Evolutionary conservation across 257 asterid species (phyloP), one percentile per base, ranked within the genome.

Genomic region (Ilex asprella): DNA sequence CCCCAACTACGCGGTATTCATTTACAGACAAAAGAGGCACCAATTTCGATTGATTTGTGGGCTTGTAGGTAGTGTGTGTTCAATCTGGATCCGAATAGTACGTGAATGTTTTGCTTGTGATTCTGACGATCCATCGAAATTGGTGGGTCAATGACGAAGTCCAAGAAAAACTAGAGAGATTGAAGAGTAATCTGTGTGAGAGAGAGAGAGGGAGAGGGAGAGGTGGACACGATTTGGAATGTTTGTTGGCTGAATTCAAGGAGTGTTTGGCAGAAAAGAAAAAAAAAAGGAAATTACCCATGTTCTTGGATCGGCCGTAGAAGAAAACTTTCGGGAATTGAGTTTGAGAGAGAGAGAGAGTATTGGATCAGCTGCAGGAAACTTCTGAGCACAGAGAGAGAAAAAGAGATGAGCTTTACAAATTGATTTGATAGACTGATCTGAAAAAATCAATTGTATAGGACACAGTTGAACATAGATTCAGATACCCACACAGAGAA

Each of bases 111-210:
- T 54, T 67, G 52, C 78, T 50, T 5, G 61, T 68, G 60, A 71
- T 50, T 74, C 68, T 21, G 57, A 72, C 44, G 63, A 76, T 53
- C 65, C 71, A 74, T 69, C 77, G 69, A 70, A 77, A 73, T 61
- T 58, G 71, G 73, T 70, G 86, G 82, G 77, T 77, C 81, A 56
- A 61, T 74, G 61, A 65, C 70, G 39, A 59, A 30, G 8, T 30
- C 32, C 32, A 39, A 56, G 10, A 47, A 63, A 61, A 61, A 68
- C 35, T 51, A 55, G 51, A 41, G 31, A 27, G 52, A 31, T 11
- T 31, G 21, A 51, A 41, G 10, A 61, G 39, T 35, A 35, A 35
- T 35, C 41, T 35, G 2, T 35, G 5, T 35, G 41, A 35, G 41
- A 35, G 41, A 3, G 41, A 46, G 4, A 46, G n/a, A 46, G 3